These are phyloP conservation scores for Zizania palustris DNA, from an alignment of 202 grass and related monocot genomes.

Conservation along the genomic window DNA sequence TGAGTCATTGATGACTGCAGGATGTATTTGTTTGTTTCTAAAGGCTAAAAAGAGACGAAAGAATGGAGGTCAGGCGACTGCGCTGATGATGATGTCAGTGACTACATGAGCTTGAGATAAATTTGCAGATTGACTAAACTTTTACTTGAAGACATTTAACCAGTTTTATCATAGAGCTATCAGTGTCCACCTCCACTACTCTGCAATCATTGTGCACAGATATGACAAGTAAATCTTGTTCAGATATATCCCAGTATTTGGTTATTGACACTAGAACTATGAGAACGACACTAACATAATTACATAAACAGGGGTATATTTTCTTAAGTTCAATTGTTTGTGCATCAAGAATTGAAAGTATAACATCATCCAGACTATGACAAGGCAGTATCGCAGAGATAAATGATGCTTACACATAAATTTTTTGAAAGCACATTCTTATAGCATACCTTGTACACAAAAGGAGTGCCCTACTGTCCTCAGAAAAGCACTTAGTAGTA, in stretches of 20 bases:
- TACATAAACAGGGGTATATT: conserved; percentile 14
- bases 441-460: conserved; percentile 46
- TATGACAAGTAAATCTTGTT: conserved; percentile 18
- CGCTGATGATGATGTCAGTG: too few species aligned
- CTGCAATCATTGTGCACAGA: conserved; percentile 10
- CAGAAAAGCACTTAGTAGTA: conserved; percentile 72
- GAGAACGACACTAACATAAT: conserved; percentile 7
- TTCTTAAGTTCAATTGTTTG: background rate
- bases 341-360: background rate
- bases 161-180: background rate
- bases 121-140: background rate
- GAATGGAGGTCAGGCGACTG: too few species aligned
- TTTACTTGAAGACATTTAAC: background rate
- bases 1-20: too few species aligned
- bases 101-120: too few species aligned
- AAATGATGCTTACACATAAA: background rate
- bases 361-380: background rate
- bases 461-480: conserved; percentile 32
- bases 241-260: background rate
- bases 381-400: background rate
- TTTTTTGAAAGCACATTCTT: background rate
- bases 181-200: conserved; percentile 23
- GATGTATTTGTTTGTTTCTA: too few species aligned
- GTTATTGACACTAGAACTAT: background rate
- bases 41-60: too few species aligned